phyloP scores from a whole-genome alignment of 257 asterid species.

The Solanum paucissectum region DNA sequence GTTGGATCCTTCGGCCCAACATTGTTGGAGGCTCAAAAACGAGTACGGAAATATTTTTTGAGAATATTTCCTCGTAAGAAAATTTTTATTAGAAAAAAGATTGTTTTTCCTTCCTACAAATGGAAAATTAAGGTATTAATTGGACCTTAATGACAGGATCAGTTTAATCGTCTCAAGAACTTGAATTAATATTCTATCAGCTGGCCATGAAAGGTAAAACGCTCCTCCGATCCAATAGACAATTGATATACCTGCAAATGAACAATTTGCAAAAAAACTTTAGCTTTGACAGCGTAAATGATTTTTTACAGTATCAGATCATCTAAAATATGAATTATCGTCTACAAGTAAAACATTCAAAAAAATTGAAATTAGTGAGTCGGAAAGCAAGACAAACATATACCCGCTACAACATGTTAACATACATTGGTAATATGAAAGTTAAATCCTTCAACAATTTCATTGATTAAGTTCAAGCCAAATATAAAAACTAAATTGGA shows the following conservation, averaged over 20 bases:
- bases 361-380: not conserved
- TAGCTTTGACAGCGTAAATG: not conserved
- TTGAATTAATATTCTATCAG: constrained; percentile 18
- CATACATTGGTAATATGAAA: too few species aligned
- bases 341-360: not conserved
- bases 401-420: too few species aligned
- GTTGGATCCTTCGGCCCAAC: not conserved
- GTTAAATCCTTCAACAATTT: too few species aligned
- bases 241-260: constrained; percentile 21
- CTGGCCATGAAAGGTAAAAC: constrained; percentile 24
- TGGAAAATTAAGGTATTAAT: not conserved
- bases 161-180: constrained; percentile 22
- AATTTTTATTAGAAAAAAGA: not conserved
- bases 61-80: not conserved
- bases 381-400: not conserved
- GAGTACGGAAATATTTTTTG: not conserved
- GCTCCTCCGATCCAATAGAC: constrained; percentile 23
- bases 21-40: not conserved
- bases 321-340: not conserved
- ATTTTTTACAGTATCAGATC: not conserved
- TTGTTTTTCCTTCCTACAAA: not conserved
- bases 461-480: too few species aligned
- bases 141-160: constrained; percentile 9
- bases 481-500: too few species aligned
- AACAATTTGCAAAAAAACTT: not conserved